Percentiles rank a stretch among this genome's conserved stretches.
Evolutionary conservation across 1,139 yeast genomes (phyloP).

Genomic region (Suhomyces panamericanus): DNA sequence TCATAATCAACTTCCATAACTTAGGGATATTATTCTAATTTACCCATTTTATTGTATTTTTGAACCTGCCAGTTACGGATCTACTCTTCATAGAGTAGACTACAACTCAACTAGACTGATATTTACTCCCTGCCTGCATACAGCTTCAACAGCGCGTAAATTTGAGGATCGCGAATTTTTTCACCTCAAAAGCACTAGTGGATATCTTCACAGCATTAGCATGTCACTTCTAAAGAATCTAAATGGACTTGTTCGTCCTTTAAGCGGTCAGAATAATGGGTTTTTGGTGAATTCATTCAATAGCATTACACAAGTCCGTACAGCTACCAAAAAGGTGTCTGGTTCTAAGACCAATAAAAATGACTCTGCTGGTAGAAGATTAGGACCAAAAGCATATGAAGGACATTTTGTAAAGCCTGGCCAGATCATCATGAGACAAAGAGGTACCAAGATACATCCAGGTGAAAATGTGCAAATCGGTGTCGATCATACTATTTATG

Average conservation of each 20-base stretch:
- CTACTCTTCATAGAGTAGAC: background rate
- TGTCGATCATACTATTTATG: conserved; percentile 89
- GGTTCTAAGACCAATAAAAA: conserved; percentile 92
- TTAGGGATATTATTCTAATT: background rate
- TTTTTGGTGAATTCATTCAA: conserved; percentile 18
- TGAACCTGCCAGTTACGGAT: background rate
- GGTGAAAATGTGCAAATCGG: conserved; percentile 94
- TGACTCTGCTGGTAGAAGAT: conserved; percentile 93
- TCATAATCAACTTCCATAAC: conserved; percentile 19
- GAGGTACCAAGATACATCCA: conserved; percentile 96
- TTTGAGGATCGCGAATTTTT: conserved; percentile 8
- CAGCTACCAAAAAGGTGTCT: conserved; percentile 90
- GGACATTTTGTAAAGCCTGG: conserved; percentile 69
- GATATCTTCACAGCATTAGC: background rate
- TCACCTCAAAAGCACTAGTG: conserved; percentile 1
- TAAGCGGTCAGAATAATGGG: background rate
- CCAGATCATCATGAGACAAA: conserved; percentile 89
- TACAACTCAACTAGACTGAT: background rate
- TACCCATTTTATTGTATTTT: background rate
- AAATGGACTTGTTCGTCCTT: conserved; percentile 9
- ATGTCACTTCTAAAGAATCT: conserved; percentile 10
- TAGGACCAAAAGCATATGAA: conserved; percentile 88
- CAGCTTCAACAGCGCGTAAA: conserved; percentile 3
- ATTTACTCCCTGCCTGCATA: background rate
- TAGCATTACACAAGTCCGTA: conserved; percentile 59